Percentiles rank a stretch among this genome's conserved stretches.
Conservation (phyloP, 805 yeast species). For the Suhomyces vadensis region DNA sequence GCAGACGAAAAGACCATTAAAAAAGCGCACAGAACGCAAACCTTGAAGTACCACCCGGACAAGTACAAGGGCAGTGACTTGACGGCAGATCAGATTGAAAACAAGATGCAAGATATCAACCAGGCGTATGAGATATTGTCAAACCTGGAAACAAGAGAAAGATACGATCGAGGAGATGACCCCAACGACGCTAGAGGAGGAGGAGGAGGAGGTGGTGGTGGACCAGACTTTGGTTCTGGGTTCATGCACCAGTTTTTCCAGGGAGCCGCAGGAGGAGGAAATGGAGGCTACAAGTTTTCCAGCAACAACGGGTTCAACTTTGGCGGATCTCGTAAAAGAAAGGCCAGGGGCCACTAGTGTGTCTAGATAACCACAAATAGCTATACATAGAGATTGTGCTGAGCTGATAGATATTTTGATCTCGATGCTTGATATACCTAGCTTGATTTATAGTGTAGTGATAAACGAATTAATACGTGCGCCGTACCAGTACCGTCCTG, state of each 20-base stretch:
- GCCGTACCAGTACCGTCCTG: no score
- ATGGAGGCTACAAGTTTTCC: constrained; percentile 1
- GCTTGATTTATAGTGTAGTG: no score
- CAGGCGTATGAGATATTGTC: constrained; percentile 88
- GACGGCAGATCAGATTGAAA: constrained; percentile 67
- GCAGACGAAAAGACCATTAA: constrained; percentile 76
- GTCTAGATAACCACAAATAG: no score
- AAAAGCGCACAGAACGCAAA: constrained; percentile 75
- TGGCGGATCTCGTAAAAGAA: neutral
- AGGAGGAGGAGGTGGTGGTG: constrained; percentile 1
- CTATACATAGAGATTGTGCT: no score
- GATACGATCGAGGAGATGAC: constrained; percentile 66
- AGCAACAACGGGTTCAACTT: neutral
- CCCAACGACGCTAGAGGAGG: constrained; percentile 41
- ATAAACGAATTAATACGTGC: no score
- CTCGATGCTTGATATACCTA: no score
- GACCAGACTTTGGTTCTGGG: neutral
- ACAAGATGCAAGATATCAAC: constrained; percentile 87
- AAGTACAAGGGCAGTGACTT: constrained; percentile 71
- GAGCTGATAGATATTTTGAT: no score
- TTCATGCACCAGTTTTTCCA: constrained; percentile 12
- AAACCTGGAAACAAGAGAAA: constrained; percentile 58
- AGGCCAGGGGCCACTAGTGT: neutral
- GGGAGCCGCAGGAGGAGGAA: constrained; percentile 3
- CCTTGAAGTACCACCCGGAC: constrained; percentile 89